A percentile compares a stretch with the other conserved stretches of the same genome.
Conservation (phyloP, 1,284 basidiomycete species). For the Irpex lacteus region DNA sequence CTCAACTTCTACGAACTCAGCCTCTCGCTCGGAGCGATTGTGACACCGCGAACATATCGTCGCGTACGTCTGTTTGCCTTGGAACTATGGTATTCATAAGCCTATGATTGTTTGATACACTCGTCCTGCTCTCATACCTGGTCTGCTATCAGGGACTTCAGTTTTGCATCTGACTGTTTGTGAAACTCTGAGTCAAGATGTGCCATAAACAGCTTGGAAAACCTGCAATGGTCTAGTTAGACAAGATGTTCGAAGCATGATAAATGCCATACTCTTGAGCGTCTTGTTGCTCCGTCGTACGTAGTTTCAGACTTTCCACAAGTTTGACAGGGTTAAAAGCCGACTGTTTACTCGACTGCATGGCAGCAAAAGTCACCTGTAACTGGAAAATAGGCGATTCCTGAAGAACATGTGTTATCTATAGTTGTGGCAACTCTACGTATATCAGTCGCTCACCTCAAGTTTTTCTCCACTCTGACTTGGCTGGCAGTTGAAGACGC, state of each 20-base stretch:
- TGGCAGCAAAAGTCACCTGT: slow-evolving; percentile 76
- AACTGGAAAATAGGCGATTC: slow-evolving; percentile 73
- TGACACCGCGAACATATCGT: slow-evolving; percentile 74
- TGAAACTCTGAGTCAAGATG: slow-evolving; percentile 83
- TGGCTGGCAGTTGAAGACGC: slow-evolving; percentile 51
- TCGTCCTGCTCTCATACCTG: slow-evolving; percentile 47
- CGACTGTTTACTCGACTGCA: slow-evolving; percentile 67
- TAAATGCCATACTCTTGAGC: slow-evolving; percentile 76
- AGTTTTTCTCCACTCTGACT: slow-evolving; percentile 49
- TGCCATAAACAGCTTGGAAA: slow-evolving; percentile 91
- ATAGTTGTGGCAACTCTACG: neutral
- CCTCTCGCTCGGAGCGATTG: slow-evolving; percentile 60
- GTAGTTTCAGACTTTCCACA: slow-evolving; percentile 78
- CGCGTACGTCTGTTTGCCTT: slow-evolving; percentile 78
- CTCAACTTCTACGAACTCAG: slow-evolving; percentile 83
- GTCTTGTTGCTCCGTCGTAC: slow-evolving; percentile 86
- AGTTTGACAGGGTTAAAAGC: slow-evolving; percentile 82
- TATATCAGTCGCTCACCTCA: slow-evolving; percentile 38
- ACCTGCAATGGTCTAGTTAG: slow-evolving; percentile 47
- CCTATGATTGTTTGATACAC: neutral
- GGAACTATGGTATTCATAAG: slow-evolving; percentile 55
- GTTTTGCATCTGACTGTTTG: slow-evolving; percentile 59
- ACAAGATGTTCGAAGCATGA: slow-evolving; percentile 6
- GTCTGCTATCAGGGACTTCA: slow-evolving; percentile 66
- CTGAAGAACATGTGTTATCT: slow-evolving; percentile 29